A percentile compares a stretch with the other conserved stretches of the same genome.
Conservation (phyloP, 768 basidiomycete species). For the Sarcodon sp. region DNA sequence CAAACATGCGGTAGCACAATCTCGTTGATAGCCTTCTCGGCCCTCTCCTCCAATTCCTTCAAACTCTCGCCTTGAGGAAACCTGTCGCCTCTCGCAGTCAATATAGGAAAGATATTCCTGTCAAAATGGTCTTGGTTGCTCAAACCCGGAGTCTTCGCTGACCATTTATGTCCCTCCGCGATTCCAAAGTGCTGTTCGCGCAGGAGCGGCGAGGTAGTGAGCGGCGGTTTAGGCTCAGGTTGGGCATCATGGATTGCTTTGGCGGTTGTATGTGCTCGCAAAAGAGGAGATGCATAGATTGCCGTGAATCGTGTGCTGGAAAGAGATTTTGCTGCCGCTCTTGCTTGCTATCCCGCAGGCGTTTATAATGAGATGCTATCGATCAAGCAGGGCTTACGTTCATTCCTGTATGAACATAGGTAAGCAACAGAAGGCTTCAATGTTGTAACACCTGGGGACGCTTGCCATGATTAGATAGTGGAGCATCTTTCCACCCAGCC, state of each 20-base stretch:
- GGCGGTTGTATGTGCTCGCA: constrained; percentile 53
- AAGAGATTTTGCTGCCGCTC: constrained; percentile 40
- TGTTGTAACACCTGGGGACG: not conserved
- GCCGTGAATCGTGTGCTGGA: constrained; percentile 31
- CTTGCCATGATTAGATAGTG: constrained; percentile 64
- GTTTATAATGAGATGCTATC: not conserved
- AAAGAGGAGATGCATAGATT: constrained; percentile 56
- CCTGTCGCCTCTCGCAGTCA: no score
- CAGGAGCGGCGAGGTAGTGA: constrained; percentile 36
- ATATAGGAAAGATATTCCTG: constrained; percentile 37
- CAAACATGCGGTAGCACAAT: constrained; percentile 44
- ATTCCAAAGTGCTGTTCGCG: constrained; percentile 61
- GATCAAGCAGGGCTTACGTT: constrained; percentile 22
- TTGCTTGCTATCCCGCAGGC: constrained; percentile 15
- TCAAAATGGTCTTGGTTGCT: constrained; percentile 32
- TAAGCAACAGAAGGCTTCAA: not conserved
- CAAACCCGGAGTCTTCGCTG: constrained; percentile 6
- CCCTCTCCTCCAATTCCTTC: constrained; percentile 47
- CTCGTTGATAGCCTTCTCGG: constrained; percentile 34
- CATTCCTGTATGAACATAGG: constrained; percentile 28
- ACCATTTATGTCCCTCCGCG: constrained; percentile 52
- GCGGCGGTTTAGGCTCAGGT: constrained; percentile 27
- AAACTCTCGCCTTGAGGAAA: constrained; percentile 67
- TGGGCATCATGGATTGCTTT: constrained; percentile 39
- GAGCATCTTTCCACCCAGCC: constrained; percentile 70